Evolutionary conservation across 2,329 filamentous ascomycete genomes (phyloP).

Genomic region (Colletotrichum lindemuthianum): DNA sequence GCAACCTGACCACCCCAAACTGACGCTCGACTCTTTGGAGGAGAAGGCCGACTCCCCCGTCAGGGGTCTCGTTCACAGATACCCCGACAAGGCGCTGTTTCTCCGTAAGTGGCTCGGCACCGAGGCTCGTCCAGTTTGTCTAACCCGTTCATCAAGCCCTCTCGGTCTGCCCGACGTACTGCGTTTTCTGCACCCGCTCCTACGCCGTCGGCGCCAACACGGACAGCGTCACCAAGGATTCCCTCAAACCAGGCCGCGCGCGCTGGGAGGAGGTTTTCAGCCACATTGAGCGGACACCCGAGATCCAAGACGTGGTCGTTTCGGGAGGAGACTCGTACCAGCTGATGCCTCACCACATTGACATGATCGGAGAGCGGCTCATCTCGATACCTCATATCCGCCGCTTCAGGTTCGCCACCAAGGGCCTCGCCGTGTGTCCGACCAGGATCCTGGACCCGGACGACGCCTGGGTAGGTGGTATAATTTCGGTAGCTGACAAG

Average conservation of each 20-base stretch:
- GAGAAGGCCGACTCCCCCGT: constrained; percentile 67
- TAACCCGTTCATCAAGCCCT: constrained; percentile 52
- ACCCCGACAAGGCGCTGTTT: constrained; percentile 71
- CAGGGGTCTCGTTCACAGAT: constrained; percentile 69
- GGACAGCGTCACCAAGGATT: constrained; percentile 57
- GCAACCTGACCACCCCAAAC: constrained; percentile 62
- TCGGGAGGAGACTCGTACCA: constrained; percentile 72
- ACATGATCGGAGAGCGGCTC: constrained; percentile 63
- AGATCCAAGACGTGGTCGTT: constrained; percentile 67
- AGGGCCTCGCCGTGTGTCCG: constrained; percentile 69
- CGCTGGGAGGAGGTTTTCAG: constrained; percentile 67
- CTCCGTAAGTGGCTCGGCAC: constrained; percentile 56
- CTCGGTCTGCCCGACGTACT: constrained; percentile 71
- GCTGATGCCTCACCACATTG: constrained; percentile 61
- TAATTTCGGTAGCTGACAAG: constrained; percentile 61
- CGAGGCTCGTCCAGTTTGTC: not conserved
- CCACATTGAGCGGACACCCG: constrained; percentile 62
- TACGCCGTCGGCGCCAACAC: constrained; percentile 68
- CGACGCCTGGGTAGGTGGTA: constrained; percentile 63
- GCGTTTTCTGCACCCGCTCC: constrained; percentile 69
- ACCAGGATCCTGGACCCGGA: constrained; percentile 61
- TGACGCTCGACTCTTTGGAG: constrained; percentile 67
- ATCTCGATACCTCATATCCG: constrained; percentile 67
- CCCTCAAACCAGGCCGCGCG: constrained; percentile 49
- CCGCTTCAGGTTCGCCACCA: constrained; percentile 70